Percentiles rank a stretch among this genome's conserved stretches.
These are phyloP conservation scores for Leishmania mexicana DNA, from an alignment of 208 protist species.

Conservation along the genomic window DNA sequence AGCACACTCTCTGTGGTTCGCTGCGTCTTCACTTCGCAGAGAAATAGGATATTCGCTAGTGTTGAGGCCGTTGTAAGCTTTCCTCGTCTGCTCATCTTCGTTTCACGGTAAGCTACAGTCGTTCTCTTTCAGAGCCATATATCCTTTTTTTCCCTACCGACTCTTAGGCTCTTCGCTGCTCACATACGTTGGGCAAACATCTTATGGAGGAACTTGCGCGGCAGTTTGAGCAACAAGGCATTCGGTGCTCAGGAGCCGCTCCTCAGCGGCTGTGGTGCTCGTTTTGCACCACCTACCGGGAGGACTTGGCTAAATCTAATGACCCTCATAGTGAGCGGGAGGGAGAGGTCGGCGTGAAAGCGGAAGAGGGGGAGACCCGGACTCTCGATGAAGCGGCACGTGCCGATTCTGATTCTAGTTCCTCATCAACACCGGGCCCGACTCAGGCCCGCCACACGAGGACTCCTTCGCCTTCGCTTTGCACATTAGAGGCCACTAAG, in stretches of 20 bases:
- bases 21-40: background rate
- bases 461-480: constrained; percentile 6
- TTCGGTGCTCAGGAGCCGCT: constrained; percentile 18
- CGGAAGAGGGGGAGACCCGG: background rate
- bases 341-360: background rate
- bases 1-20: background rate
- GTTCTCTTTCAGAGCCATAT: background rate
- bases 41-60: background rate
- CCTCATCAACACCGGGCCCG: background rate
- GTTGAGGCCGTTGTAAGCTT: background rate
- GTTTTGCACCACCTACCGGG: constrained; percentile 21
- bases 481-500: constrained; percentile 9
- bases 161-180: background rate
- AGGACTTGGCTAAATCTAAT: background rate
- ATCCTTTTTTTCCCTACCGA: background rate
- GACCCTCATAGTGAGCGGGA: background rate
- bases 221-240: constrained; percentile 31
- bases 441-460: background rate
- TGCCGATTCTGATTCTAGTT: background rate
- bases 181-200: background rate
- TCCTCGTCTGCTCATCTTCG: background rate
- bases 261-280: constrained; percentile 24
- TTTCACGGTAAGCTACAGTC: background rate
- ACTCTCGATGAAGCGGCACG: background rate
- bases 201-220: constrained; percentile 18